phyloP scores from a whole-genome alignment of 164 flowering plant genomes.

The Cinnamomum chago region DNA sequence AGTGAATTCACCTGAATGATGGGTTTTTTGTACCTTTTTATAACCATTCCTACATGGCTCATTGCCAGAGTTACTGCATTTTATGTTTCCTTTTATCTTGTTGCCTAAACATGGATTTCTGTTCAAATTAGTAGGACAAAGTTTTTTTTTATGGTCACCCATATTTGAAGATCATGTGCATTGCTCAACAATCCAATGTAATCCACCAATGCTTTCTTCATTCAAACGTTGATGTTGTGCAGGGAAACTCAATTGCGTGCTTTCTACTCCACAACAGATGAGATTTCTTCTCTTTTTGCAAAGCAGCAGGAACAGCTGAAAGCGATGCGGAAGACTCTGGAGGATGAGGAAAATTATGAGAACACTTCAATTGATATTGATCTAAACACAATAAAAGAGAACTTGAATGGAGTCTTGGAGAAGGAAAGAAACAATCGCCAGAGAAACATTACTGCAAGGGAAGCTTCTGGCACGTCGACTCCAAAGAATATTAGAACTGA shows the following conservation, averaged over 20 bases:
- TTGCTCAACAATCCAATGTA: too few relatives aligned
- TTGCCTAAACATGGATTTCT: too few relatives aligned
- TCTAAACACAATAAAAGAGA: constrained; percentile 27
- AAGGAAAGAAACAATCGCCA: constrained; percentile 21
- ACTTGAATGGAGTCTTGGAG: constrained; percentile 12
- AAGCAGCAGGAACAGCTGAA: constrained; percentile 97
- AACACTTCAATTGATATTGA: constrained; percentile 58
- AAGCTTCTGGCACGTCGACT: constrained; percentile 45
- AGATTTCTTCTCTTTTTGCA: constrained; percentile 62
- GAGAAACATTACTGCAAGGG: constrained; percentile 30
- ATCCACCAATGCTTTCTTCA: too few relatives aligned
- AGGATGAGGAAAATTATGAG: constrained; percentile 88
- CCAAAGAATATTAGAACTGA: constrained; percentile 36
- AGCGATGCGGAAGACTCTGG: constrained; percentile 90
- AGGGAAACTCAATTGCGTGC: constrained; percentile 97
- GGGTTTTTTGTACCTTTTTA: too few relatives aligned
- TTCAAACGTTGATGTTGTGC: constrained; percentile 10
- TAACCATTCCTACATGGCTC: too few relatives aligned
- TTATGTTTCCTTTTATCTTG: too few relatives aligned
- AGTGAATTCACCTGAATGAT: too few relatives aligned
- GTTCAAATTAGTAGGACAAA: too few relatives aligned
- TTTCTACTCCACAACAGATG: constrained; percentile 97
- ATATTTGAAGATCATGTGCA: too few relatives aligned
- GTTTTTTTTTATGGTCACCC: too few relatives aligned
- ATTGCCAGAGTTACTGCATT: too few relatives aligned